Evolutionary conservation across 106 monocot species (phyloP).

Genomic region (Dioscorea dumetorum): DNA sequence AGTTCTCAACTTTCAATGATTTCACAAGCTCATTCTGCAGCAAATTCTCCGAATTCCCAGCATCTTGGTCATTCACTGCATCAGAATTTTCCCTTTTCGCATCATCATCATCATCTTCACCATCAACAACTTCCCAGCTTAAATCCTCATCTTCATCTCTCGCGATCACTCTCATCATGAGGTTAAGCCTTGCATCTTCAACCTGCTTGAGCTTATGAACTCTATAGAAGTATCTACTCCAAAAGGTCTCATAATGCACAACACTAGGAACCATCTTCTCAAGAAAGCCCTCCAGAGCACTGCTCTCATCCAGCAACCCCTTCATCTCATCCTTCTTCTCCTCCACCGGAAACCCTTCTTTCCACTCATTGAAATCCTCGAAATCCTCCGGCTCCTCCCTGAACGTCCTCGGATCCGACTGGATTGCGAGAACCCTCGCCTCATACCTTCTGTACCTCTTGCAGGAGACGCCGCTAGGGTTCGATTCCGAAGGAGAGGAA

Average conservation of each 20-base stretch:
- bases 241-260: conserved; percentile 73
- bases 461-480: not conserved
- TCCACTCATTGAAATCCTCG: conserved; percentile 65
- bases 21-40: conserved; percentile 10
- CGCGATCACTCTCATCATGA: conserved; percentile 69
- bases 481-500: not conserved
- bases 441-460: conserved; percentile 63
- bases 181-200: conserved; percentile 67
- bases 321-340: conserved; percentile 79
- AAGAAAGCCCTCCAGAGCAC: conserved; percentile 36
- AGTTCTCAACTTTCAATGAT: conserved; percentile 11
- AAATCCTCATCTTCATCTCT: conserved; percentile 71
- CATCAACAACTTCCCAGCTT: conserved; percentile 55
- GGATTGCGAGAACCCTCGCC: conserved; percentile 52
- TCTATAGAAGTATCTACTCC: conserved; percentile 80
- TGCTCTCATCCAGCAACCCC: conserved; percentile 41
- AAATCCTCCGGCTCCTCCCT: conserved; percentile 58
- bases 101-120: conserved; percentile 70
- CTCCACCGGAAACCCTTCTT: conserved; percentile 31
- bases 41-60: too few species aligned
- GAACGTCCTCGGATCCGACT: conserved; percentile 61
- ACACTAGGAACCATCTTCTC: conserved; percentile 63
- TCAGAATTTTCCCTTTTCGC: too few species aligned
- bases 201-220: conserved; percentile 78
- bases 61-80: too few species aligned